Percentiles rank a stretch among this genome's conserved stretches.
phyloP scores from a whole-genome alignment of 805 yeast genomes.

The Torulaspora quercuum region DNA sequence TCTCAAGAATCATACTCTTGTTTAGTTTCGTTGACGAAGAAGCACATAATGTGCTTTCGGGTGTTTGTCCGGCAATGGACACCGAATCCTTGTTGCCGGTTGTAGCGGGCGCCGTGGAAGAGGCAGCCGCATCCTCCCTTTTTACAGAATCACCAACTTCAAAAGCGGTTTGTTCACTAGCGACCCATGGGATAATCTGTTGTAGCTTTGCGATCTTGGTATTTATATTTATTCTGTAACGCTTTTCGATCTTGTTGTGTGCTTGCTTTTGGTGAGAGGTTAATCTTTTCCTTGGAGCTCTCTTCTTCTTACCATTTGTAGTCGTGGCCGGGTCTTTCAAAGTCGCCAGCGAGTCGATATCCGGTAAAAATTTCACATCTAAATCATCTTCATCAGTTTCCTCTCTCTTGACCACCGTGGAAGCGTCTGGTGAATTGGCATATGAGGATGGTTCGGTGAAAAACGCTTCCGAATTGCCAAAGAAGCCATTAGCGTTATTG shows the following conservation, averaged over 20 bases:
- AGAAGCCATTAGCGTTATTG: constrained; percentile 1
- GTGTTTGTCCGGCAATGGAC: constrained; percentile 4
- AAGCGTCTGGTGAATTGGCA: constrained; percentile 11
- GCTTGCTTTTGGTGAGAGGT: constrained; percentile 63
- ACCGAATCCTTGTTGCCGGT: constrained; percentile 2
- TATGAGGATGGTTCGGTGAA: constrained; percentile 16
- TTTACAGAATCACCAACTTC: constrained; percentile 37
- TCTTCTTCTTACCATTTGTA: constrained; percentile 37
- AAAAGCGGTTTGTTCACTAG: constrained; percentile 59
- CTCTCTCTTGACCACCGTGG: constrained; percentile 8
- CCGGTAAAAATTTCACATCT: constrained; percentile 4
- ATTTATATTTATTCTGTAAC: constrained; percentile 67
- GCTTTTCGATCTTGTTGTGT: constrained; percentile 68
- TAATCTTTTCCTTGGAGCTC: constrained; percentile 53
- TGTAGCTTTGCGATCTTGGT: constrained; percentile 67
- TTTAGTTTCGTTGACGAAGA: constrained; percentile 45
- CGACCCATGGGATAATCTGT: constrained; percentile 64
- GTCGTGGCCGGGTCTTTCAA: constrained; percentile 5
- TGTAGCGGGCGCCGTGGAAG: constrained; percentile 6
- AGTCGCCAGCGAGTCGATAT: constrained; percentile 5
- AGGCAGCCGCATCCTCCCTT: constrained; percentile 1
- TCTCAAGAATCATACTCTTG: constrained; percentile 64
- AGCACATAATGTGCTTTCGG: constrained; percentile 10
- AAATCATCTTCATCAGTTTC: constrained; percentile 7
- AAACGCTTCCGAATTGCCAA: constrained; percentile 6